Base-by-base conservation (phyloP, 2,329 filamentous ascomycete species). In the Escovopsis sp. region DNA sequence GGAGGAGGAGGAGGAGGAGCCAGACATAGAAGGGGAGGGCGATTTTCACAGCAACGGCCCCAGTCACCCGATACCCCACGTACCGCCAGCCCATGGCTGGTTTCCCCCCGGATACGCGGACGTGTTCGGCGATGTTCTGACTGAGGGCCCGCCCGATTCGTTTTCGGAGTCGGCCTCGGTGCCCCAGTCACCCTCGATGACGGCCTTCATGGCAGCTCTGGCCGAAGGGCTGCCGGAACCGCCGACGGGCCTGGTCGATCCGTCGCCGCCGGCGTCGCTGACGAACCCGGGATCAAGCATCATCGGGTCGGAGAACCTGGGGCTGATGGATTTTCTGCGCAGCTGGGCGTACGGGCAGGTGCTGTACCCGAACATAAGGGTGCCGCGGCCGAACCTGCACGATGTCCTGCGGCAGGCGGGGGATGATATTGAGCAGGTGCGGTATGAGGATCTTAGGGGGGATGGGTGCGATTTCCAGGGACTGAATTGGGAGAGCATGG, bases 401-500 rank as follows among this genome's bases (percentile, higher is more conserved):
- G 41, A 47, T 7, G 56, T 62, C 34, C 46, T 55, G 23, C 46
- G 47, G 34, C 51, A 55, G 40, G 50, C 47, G 11, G 34, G 34
- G 15, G 23, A 39, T 12, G 34, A 34, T 4, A 28, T 49, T 11
- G 35, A 45, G 6, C 42, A 50, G 31, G 45, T 60, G 23, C 39
- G 49, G 3, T 66, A 64, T 39, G 46, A 49, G 5, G 62, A 76
- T 35, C 58, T 79, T 6, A 48, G 56, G n/a, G 72, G 70, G 1
- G 70, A 77, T 33, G 36, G 45, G 32, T 71, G 57, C 38, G 74
- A 79, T 45, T 50, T 75, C 17, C 74, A 79, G 45, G 70, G 72
- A 34, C 57, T 78, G 26, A 53, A 75, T 46, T 78, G 74, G 74
- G 43, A 50, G 2, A 51, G 57, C 11, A 53, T 77, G 42, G 65